Conservation (phyloP, 108 stramenopile species). For the Nitzschia sp. region DNA sequence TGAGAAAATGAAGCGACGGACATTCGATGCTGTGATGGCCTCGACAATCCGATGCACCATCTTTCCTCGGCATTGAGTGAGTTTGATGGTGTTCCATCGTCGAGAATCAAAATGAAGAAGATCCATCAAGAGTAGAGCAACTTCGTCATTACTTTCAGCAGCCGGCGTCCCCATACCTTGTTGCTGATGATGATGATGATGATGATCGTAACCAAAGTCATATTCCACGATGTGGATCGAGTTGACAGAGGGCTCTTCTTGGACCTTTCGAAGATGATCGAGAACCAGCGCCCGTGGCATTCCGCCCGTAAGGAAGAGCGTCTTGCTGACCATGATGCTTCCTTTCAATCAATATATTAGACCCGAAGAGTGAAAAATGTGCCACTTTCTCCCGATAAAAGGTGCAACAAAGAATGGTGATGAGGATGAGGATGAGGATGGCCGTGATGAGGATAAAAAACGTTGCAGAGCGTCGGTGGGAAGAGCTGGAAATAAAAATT, state of each 20-base stretch:
- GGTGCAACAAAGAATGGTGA: too few relatives aligned
- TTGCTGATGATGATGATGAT: not conserved
- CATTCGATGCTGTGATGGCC: not conserved
- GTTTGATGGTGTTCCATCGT: conserved; percentile 12
- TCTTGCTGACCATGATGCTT: conserved; percentile 7
- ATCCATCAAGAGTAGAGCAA: not conserved
- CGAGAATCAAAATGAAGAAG: not conserved
- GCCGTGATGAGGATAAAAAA: too few relatives aligned
- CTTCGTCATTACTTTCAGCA: not conserved
- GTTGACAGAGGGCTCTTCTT: not conserved
- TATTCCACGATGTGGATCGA: conserved; percentile 10
- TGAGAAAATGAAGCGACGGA: not conserved
- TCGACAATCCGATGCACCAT: conserved; percentile 1
- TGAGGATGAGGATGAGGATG: too few relatives aligned
- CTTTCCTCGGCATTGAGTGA: conserved; percentile 1
- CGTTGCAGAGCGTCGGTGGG: too few relatives aligned
- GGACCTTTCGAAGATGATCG: not conserved
- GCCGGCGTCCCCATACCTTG: too few relatives aligned
- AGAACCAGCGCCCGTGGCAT: not conserved
- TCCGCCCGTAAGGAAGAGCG: not conserved
- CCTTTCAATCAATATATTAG: too few relatives aligned
- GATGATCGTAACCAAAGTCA: conserved; percentile 9
- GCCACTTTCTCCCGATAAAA: too few relatives aligned
- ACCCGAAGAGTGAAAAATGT: too few relatives aligned
- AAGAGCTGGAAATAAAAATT: too few relatives aligned